Base-by-base conservation (phyloP, 768 basidiomycete species). In the Goffeauzyma gilvescens region DNA sequence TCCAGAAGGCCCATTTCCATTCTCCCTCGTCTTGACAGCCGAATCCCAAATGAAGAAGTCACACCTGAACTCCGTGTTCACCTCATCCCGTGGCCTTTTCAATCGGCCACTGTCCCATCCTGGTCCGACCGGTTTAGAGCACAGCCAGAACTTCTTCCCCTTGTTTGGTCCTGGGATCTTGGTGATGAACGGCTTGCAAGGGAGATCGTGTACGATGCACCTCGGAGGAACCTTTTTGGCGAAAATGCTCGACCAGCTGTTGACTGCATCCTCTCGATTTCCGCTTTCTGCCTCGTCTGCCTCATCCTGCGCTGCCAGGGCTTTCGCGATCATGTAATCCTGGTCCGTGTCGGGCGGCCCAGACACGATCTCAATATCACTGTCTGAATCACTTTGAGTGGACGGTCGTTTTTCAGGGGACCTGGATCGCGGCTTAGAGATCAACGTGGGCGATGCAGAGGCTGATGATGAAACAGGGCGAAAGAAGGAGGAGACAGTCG, bases 41-140 rank as follows among this genome's bases (percentile, higher is more conserved):
- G 55, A 55, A 45, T 62, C 60, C 60, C 60, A 62, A 17, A 62
- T 26, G 45, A 62, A 62, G 52, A 59, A 63, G 41, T 63, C 61
- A 40, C 61, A 63, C 27, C 59, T 41, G 41, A 56, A 63, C 23
- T 59, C 51, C 6, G 46, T 55, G 42, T 63, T 60, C 9, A 63
- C 61, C 41, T 63, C 61, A 30, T 63, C 54, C 20, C 61, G 49
- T 4, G 55, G 53, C 38, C 61, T 40, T 28, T 60, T 63, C 9
- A 55, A 43, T 35, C 59, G 27, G 2, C 61, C 61, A 6, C 41
- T 56, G 42, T 63, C 61, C 43, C 60, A 63, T 2, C 61, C 61
- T 18, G 56, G 53, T 35, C 61, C 61, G 7, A 63, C 61, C 9
- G 61, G 61, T 48, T 59, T 48, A 20, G 62, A 60, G 38, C 62